Base-by-base conservation (phyloP, 305 asterid genomes). In the Fraxinus baroniana region DNA sequence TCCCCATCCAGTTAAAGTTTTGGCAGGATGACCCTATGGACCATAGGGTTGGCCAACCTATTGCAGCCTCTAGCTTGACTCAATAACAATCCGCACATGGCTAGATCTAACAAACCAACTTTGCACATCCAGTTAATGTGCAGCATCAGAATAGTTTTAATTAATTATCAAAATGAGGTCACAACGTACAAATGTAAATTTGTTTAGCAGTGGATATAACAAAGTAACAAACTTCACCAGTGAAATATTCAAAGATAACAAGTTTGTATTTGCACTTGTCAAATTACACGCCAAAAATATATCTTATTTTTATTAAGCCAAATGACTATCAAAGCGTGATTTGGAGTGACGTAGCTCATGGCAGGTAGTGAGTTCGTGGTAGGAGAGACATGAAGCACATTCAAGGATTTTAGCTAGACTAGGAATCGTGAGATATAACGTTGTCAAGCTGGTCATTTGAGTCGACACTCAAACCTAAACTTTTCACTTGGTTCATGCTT, bases 401-500 rank as follows among this genome's bases (percentile, higher is more conserved):
- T 49, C 60, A 15, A 49, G 6, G 60, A 49, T 49, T 49, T 15
- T 15, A 49, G 60, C 18, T 15, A 49, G 60, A 49, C 18, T 49
- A 13, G 20, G 20, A 49, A 49, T 49, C 20, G 20, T 15, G 7
- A 4, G 74, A 77, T 79, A 75, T 79, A 77, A 74, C 18, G 68
- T 79, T 20, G 33, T 70, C 22, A 62, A 6, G 68, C 82, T 85
- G 78, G 80, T 66, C 77, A 83, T 80, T 78, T 72, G 89, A 94
- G 97, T 94, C 98, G 90, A 91, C 90, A 85, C 95, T 91, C 95
- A 95, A 93, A 93, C 95, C 97, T 10, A 44, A 44, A 44, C 15
- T 89, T 84, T 78, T 84, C 85, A 85, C 46, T 78, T 73, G 78
- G 97, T 94, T 91, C 93, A 95, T 87, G 93, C 98, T 94, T 91